Evolutionary conservation across 768 basidiomycete species (phyloP).

Genomic region (Rhodotorula toruloides): DNA sequence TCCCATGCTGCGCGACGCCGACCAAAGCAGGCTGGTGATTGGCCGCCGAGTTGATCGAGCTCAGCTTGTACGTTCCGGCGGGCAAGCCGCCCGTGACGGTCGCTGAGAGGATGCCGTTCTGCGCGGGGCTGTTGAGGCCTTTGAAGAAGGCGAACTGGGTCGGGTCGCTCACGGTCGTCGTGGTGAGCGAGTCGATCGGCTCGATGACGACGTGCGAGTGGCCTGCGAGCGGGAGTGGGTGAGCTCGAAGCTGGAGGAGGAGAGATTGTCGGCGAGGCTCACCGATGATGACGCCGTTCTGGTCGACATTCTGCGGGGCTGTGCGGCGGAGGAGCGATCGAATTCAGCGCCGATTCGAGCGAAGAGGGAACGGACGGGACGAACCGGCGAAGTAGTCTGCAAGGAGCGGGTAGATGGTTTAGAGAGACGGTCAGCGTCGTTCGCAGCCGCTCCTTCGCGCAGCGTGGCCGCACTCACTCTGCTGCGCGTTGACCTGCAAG

Average conservation of each 20-base stretch:
- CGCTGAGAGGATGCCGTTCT: constrained; percentile 53
- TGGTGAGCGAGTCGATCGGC: constrained; percentile 49
- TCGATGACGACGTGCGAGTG: constrained; percentile 62
- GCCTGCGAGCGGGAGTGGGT: background rate
- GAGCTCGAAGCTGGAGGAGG: background rate
- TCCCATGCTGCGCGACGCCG: constrained; percentile 58
- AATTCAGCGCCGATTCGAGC: background rate
- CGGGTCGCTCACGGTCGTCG: constrained; percentile 55
- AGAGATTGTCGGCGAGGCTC: constrained; percentile 7
- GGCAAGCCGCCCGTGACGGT: constrained; percentile 57
- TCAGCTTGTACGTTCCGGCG: constrained; percentile 57
- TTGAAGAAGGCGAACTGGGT: constrained; percentile 50
- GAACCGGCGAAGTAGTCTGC: constrained; percentile 9
- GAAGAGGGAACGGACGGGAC: background rate
- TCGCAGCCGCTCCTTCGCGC: background rate
- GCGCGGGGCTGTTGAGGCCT: constrained; percentile 52
- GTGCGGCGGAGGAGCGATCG: background rate
- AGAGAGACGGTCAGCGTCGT: background rate
- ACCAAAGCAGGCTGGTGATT: constrained; percentile 55
- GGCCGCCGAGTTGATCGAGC: constrained; percentile 53
- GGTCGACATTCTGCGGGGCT: constrained; percentile 58
- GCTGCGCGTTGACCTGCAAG: constrained; percentile 8
- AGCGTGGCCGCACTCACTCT: background rate
- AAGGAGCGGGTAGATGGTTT: too few species aligned
- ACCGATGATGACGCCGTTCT: constrained; percentile 55